Evolutionary conservation across 1,284 basidiomycete genomes (phyloP), one percentile per base, ranked within the genome.

Genomic region (Cryptococcus amylolentus): DNA sequence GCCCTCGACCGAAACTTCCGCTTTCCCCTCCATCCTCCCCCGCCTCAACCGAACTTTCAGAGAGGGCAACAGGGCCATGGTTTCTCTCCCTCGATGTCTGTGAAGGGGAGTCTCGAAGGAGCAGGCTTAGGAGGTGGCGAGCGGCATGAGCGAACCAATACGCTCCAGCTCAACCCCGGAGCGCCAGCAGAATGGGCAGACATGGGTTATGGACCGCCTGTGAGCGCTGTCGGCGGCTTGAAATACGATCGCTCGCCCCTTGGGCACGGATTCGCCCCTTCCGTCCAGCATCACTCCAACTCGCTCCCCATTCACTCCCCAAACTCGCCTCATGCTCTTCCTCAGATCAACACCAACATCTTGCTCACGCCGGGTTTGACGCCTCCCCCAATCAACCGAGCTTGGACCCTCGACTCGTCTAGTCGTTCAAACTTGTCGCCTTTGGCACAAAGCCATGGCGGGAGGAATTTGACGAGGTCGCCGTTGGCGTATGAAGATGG

Each of bases 1-100:
- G 47, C 56, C 28, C 51, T 55, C 16, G 53, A 59, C 47, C 57
- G 41, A 39, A 52, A 55, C 23, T 59, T 48, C 26, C 54, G 54
- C 26, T 53, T 58, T 35, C 50, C 54, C 4, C 49, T 48, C n/a
- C 13, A 46, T 18, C 31, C 48, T 28, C 14, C 43, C 1, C 47
- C 52, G 46, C 46, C 46, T 31, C 46, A 42, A n/a, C 41, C 41
- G 9, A 42, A 31, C 46, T 31, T 47, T 31, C 18, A 28, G 5
- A 27, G 23, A 18, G 20, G 31, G 8, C 46, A 28, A 31, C 35
- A 49, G 13, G 38, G n/a, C 12, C 38, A 27, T 2, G 28, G 13
- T 12, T n/a, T 20, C 12, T 20, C 31, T 13, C 18, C 31, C 31
- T 40, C n/a, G 9, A 18, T 14, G 44, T 46, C 44, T 26, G 26